Conservation (phyloP, 2,329 filamentous ascomycete species). For the Myriosclerotinia scirpicola region DNA sequence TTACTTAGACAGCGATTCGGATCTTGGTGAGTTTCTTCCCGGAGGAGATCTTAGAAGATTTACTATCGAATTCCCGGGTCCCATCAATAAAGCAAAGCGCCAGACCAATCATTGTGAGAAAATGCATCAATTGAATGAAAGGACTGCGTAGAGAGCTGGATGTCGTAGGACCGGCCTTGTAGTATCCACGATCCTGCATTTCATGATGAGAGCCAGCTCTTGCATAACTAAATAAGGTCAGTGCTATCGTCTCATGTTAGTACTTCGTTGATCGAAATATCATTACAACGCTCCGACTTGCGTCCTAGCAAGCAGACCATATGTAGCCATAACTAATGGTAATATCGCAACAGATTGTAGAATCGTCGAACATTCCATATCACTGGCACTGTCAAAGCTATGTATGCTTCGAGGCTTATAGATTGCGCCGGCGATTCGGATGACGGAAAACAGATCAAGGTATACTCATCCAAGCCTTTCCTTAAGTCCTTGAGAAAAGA, state of each 20-base stretch:
- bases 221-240: not conserved
- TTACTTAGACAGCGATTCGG: constrained; percentile 37
- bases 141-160: constrained; percentile 35
- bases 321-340: constrained; percentile 34
- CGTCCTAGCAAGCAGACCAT: constrained; percentile 37
- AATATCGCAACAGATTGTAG: constrained; percentile 37
- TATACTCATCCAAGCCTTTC: constrained; percentile 42
- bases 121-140: constrained; percentile 35
- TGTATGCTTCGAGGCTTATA: constrained; percentile 38
- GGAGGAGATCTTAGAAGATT: constrained; percentile 28
- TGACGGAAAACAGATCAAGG: constrained; percentile 40
- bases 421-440: constrained; percentile 39
- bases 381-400: constrained; percentile 34
- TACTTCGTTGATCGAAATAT: not conserved
- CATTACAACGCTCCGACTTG: constrained; percentile 21
- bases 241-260: not conserved
- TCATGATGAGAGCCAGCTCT: not conserved
- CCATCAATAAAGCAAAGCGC: constrained; percentile 40
- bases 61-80: constrained; percentile 27
- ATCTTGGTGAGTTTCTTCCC: constrained; percentile 34
- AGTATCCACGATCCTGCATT: not conserved
- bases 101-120: constrained; percentile 36
- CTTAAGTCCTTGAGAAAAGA: constrained; percentile 35
- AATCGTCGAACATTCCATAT: constrained; percentile 38
- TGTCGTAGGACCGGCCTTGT: constrained; percentile 25